Evolutionary conservation across 1,284 basidiomycete genomes (phyloP), one percentile per base, ranked within the genome.

Genomic region (Gomphus sp.): DNA sequence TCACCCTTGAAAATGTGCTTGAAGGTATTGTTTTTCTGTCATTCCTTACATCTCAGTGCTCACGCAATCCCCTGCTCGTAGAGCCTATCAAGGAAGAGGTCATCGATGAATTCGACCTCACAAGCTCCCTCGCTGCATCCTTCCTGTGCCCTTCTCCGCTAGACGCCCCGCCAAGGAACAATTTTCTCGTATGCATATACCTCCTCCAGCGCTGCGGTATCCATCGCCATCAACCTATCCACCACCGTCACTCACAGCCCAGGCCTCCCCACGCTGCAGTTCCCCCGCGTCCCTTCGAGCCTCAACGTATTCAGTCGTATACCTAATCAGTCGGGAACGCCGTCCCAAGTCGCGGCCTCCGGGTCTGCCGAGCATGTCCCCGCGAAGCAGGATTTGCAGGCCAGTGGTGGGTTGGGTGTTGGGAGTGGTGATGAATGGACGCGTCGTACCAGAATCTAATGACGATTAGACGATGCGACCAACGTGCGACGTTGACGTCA

Each of bases 61-160:
- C 50, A n/a, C 12, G 39, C 39, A 54, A 18, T 60, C 34, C 11
- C 33, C 31, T 34, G 5, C 11, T 25, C 41, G 18, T 65, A 89
- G 91, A 93, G 67, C 76, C 93, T 8, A 92, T 93, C 56, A 91
- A 91, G 22, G 90, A 93, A 73, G 91, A 93, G 66, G 93, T 93
- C 54, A 91, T 90, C 64, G 91, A 93, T 67, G 91, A 93, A 72
- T 92, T 90, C 64, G 88, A 90, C 64, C 74, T 79, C 6, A 80
- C 88, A 69, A 86, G 85, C 48, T 81, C 81, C n/a, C 80, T 80
- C 63, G 81, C 83, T 18, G 82, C 83, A 49, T 60, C 65, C 12
- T 80, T 80, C 81, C 84, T 62, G 74, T 82, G 49, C 79, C 80
- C n/a, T 74, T 75, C 31, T 69, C 62, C 36, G 63, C 63, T 18